phyloP scores from a whole-genome alignment of 805 yeast genomes.

The Cyberlindnera petersonii region DNA sequence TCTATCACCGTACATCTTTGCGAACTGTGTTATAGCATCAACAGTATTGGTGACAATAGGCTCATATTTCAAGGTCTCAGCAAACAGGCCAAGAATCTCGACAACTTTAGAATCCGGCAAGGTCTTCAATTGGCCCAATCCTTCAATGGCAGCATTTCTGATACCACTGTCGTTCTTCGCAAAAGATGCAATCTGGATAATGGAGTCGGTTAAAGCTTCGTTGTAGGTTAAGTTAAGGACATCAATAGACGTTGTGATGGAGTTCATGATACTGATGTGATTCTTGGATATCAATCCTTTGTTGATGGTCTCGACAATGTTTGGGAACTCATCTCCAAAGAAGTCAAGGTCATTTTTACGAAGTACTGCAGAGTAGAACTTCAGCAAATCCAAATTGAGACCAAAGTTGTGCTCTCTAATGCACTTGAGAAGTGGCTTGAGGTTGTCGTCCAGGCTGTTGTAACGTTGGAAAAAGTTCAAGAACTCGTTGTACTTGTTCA shows the following conservation, averaged over 20 bases:
- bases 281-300: constrained; percentile 33
- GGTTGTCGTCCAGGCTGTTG: constrained; percentile 22
- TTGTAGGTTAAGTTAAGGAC: constrained; percentile 25
- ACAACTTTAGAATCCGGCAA: constrained; percentile 22
- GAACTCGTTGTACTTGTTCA: constrained; percentile 23
- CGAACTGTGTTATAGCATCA: constrained; percentile 25
- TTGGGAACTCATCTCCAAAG: constrained; percentile 30
- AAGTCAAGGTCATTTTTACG: constrained; percentile 29
- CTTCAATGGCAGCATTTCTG: constrained; percentile 34
- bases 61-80: constrained; percentile 33
- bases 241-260: constrained; percentile 31
- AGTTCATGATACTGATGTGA: constrained; percentile 33
- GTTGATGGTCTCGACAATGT: constrained; percentile 28
- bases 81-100: constrained; percentile 30
- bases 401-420: constrained; percentile 27
- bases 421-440: constrained; percentile 20
- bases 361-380: constrained; percentile 35
- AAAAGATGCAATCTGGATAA: constrained; percentile 32
- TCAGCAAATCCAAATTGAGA: constrained; percentile 32
- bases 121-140: constrained; percentile 28
- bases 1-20: constrained; percentile 15
- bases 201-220: constrained; percentile 24
- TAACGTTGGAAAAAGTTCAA: constrained; percentile 26
- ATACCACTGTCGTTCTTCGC: constrained; percentile 35
- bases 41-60: constrained; percentile 32